phyloP scores from a whole-genome alignment of 2,329 filamentous ascomycete genomes.

The Hymenoscyphus repandus region DNA sequence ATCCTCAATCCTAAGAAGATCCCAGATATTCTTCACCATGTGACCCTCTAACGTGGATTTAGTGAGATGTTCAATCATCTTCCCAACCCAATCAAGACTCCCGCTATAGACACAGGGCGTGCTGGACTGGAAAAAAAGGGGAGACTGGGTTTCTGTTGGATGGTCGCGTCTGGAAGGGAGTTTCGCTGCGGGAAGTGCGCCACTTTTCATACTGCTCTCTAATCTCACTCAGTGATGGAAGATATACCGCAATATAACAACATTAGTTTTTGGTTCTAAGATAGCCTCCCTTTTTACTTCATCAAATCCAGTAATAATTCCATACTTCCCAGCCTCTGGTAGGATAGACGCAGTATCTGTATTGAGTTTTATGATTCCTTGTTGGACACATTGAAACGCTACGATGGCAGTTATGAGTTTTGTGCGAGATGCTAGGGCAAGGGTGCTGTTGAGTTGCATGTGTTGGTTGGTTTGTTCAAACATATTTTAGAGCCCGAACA shows the following conservation, averaged over 20 bases:
- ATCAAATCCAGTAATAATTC: constrained; percentile 21
- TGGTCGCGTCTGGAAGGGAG: not conserved
- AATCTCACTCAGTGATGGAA: constrained; percentile 13
- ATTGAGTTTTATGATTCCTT: constrained; percentile 43
- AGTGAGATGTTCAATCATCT: constrained; percentile 38
- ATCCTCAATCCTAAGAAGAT: constrained; percentile 20
- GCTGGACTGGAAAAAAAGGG: constrained; percentile 60
- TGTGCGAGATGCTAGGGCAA: constrained; percentile 47
- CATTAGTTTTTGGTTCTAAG: not conserved
- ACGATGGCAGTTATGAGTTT: constrained; percentile 49
- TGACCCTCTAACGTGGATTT: constrained; percentile 16
- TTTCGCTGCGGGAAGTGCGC: constrained; percentile 5
- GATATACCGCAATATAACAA: not conserved
- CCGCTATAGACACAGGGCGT: constrained; percentile 55
- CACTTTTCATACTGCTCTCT: constrained; percentile 7
- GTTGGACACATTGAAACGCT: constrained; percentile 52
- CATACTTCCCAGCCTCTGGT: constrained; percentile 18
- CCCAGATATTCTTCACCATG: constrained; percentile 22
- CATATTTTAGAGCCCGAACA: constrained; percentile 39
- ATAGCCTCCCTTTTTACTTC: constrained; percentile 10
- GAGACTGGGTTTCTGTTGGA: constrained; percentile 24
- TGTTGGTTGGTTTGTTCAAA: constrained; percentile 47
- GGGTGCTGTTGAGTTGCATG: constrained; percentile 43
- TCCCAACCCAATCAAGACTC: constrained; percentile 49
- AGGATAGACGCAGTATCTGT: constrained; percentile 30